Evolutionary conservation across 148 eudicot genomes (phyloP), one percentile per base, ranked within the genome.

Genomic region (Silene latifolia): DNA sequence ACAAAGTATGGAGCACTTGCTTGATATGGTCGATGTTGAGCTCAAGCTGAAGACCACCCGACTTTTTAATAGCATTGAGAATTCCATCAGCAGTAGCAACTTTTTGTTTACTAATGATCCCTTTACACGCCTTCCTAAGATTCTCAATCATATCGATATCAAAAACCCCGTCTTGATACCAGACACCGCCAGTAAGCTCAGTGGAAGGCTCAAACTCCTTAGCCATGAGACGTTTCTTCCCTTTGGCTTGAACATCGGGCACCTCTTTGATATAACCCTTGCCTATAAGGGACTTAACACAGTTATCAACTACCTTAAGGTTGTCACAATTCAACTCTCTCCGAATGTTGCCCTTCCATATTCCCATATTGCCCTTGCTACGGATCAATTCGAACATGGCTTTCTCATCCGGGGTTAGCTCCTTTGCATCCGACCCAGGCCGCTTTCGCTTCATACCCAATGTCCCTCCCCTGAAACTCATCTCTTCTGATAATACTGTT

Each of bases 101-200:
- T 74, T 83, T 88, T 10, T 53, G 54, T 60, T 25, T 62, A 1
- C 21, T 5, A 11, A 89, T 76, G 20, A 67, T 46, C 66, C 20
- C 58, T 14, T 11, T 25, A 80, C 86, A 83, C 1, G 68, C 0
- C 4, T 29, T n/a, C 72, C 58, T 86, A 9, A 91, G 82, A 4
- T 3, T n/a, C 0, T 15, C 66, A 12, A 94, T 85, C 72, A 80
- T 76, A 0, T 71, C 81, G 10, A 3, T 71, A 77, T 91, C 90
- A 11, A 94, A 88, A 0, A 79, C 59, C 46, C 96, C 97, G 9
- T 84, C 88, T 0, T 63, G 76, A 74, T 88, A 91, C 93, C 93
- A 94, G 11, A 69, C 81, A 46, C 96, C 97, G 17, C 98, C 96
- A 2, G 88, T 88, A 18, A 91, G 51, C 64, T 85, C 90, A 48